Percentiles rank a stretch among this genome's conserved stretches.
Conservation (phyloP, 1,139 yeast genomes). For the Komagataea norvegica region DNA sequence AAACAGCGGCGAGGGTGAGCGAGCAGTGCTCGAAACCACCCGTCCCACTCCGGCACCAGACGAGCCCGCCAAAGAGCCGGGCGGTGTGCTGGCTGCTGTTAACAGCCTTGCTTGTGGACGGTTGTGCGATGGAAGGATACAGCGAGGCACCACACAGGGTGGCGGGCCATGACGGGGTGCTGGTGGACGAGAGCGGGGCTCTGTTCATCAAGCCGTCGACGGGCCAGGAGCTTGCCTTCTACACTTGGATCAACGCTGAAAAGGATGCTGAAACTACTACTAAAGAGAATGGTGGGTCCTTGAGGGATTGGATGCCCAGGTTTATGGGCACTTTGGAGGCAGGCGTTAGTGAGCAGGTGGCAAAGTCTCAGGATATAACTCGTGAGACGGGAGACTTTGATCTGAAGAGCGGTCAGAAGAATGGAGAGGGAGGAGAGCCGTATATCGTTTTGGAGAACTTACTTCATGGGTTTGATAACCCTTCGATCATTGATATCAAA, state of each 20-base stretch:
- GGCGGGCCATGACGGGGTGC: slow-evolving; percentile 87
- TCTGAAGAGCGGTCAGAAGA: slow-evolving; percentile 1
- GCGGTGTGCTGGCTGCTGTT: no score
- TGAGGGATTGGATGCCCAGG: slow-evolving; percentile 49
- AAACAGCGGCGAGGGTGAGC: no score
- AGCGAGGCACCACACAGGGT: slow-evolving; percentile 41
- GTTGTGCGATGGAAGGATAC: slow-evolving; percentile 9
- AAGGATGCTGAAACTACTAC: slow-evolving; percentile 16
- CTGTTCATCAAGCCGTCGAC: slow-evolving; percentile 68
- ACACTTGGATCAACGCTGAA: slow-evolving; percentile 37
- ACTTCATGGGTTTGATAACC: slow-evolving; percentile 54
- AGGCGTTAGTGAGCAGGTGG: slow-evolving; percentile 33
- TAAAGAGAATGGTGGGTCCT: slow-evolving; percentile 22
- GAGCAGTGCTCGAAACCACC: no score
- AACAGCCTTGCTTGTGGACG: background rate
- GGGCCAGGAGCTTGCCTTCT: slow-evolving; percentile 67
- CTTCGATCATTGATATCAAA: slow-evolving; percentile 79
- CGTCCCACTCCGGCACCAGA: no score
- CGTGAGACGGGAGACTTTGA: slow-evolving; percentile 16
- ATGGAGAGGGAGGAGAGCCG: slow-evolving; percentile 10
- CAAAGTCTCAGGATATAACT: slow-evolving; percentile 18
- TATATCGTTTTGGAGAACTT: slow-evolving; percentile 75
- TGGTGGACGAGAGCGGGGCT: slow-evolving; percentile 55
- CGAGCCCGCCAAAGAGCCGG: no score
- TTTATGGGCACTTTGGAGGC: slow-evolving; percentile 40